Evolutionary conservation across 176 grass and related monocot genomes (phyloP).

Genomic region (Triticum timopheevii): DNA sequence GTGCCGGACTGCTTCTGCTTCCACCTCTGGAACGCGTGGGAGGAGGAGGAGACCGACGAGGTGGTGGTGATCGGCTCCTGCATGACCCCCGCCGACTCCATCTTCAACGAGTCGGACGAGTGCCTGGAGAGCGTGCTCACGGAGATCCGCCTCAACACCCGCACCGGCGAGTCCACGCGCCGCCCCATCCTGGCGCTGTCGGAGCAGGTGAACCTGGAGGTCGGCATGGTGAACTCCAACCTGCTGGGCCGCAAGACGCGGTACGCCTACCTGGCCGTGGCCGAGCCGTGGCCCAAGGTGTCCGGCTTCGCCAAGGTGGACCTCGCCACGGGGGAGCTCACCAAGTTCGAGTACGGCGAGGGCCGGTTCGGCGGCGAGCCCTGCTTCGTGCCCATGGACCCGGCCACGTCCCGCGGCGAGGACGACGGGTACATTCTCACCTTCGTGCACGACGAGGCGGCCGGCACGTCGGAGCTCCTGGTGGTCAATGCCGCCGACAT

Average conservation of each 20-base stretch:
- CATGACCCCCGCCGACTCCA: slow-evolving; percentile 94
- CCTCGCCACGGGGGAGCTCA: slow-evolving; percentile 61
- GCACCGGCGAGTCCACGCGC: slow-evolving; percentile 63
- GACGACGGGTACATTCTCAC: slow-evolving; percentile 84
- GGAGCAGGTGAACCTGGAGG: slow-evolving; percentile 82
- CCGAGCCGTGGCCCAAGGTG: slow-evolving; percentile 96
- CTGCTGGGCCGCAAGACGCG: slow-evolving; percentile 67
- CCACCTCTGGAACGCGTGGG: slow-evolving; percentile 99
- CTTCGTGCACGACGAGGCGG: slow-evolving; percentile 75
- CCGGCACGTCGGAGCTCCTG: slow-evolving; percentile 69
- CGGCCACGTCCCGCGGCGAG: slow-evolving; percentile 44
- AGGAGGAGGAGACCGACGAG: slow-evolving; percentile 65
- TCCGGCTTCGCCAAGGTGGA: slow-evolving; percentile 94
- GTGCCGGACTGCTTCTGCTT: slow-evolving; percentile 99
- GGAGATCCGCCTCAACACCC: slow-evolving; percentile 82
- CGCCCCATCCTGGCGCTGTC: slow-evolving; percentile 50
- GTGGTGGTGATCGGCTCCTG: slow-evolving; percentile 89
- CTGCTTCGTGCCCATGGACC: slow-evolving; percentile 68
- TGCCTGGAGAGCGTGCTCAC: slow-evolving; percentile 73
- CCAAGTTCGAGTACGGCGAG: slow-evolving; percentile 73
- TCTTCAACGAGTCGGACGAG: slow-evolving; percentile 90
- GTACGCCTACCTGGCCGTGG: slow-evolving; percentile 85
- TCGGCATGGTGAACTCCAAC: slow-evolving; percentile 88
- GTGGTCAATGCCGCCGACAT: slow-evolving; percentile 80
- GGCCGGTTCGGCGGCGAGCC: slow-evolving; percentile 81